Conservation (phyloP, 495 filamentous ascomycete genomes). For the Aspergillus bertholletiae region DNA sequence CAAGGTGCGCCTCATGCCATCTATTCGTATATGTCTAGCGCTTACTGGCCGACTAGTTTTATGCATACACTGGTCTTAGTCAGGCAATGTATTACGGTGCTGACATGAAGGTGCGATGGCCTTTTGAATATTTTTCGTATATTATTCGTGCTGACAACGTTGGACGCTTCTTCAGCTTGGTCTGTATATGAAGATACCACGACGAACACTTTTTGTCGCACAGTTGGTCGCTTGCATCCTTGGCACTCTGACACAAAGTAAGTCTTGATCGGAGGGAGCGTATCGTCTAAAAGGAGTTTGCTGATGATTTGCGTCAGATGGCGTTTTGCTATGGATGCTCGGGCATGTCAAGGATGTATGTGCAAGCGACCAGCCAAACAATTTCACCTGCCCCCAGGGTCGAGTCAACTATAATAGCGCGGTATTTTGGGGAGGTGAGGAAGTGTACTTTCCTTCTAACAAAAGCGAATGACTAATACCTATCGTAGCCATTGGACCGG, state of each 20-base stretch:
- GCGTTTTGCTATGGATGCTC: slow-evolving; percentile 89
- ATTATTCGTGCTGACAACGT: too few species aligned
- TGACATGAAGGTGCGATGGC: slow-evolving; percentile 51
- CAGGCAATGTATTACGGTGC: slow-evolving; percentile 81
- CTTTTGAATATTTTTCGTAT: background rate
- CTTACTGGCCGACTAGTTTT: slow-evolving; percentile 39
- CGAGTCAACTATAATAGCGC: slow-evolving; percentile 87
- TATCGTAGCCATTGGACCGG: slow-evolving; percentile 58
- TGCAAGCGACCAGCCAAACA: slow-evolving; percentile 72
- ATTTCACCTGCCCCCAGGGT: slow-evolving; percentile 83
- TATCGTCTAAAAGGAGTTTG: background rate
- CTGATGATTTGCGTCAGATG: slow-evolving; percentile 12
- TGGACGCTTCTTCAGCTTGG: slow-evolving; percentile 60
- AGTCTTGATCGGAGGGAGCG: background rate
- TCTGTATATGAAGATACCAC: slow-evolving; percentile 92
- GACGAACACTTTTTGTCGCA: slow-evolving; percentile 67
- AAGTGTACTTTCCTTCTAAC: background rate
- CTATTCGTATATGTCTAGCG: background rate
- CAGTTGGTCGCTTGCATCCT: slow-evolving; percentile 80
- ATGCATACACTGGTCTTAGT: slow-evolving; percentile 74
- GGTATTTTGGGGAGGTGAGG: slow-evolving; percentile 71
- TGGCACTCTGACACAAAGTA: slow-evolving; percentile 73
- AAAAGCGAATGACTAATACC: slow-evolving; percentile 36
- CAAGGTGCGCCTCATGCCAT: slow-evolving; percentile 30
- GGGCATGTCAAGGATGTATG: slow-evolving; percentile 70